Conservation (phyloP, 2,329 filamentous ascomycete genomes). For the Colletotrichum sidae region DNA sequence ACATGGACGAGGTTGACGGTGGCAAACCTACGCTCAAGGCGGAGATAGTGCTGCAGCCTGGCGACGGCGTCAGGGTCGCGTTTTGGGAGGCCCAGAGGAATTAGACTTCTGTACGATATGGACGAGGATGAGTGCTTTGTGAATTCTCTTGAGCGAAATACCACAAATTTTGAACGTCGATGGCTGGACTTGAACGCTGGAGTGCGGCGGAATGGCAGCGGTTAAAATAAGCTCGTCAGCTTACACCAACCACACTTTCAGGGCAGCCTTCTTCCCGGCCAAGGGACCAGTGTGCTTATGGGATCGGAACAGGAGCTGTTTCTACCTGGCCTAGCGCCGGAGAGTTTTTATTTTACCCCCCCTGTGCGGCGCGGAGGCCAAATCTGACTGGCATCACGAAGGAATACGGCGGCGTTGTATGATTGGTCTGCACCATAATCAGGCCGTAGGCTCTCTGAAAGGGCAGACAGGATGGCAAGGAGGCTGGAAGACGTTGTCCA, state of each 20-base stretch:
- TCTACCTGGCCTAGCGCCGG: too few species aligned
- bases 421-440: background rate
- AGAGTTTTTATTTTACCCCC: background rate
- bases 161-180: background rate
- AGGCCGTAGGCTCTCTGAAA: background rate
- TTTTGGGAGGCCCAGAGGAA: constrained; percentile 60
- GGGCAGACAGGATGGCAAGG: constrained; percentile 2
- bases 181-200: background rate
- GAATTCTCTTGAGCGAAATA: background rate
- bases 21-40: constrained; percentile 66
- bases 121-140: background rate
- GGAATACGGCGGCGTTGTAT: background rate
- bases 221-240: constrained; percentile 6
- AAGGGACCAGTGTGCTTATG: constrained; percentile 10
- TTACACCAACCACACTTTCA: background rate
- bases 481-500: background rate
- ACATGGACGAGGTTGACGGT: constrained; percentile 66
- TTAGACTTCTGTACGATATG: background rate
- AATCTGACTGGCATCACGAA: constrained; percentile 1
- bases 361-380: background rate
- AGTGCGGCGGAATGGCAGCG: background rate
- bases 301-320: background rate
- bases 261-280: background rate
- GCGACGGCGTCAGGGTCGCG: constrained; percentile 67
- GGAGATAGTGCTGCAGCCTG: constrained; percentile 71